Evolutionary conservation across 257 asterid species (phyloP).

Genomic region (Rhazya stricta): DNA sequence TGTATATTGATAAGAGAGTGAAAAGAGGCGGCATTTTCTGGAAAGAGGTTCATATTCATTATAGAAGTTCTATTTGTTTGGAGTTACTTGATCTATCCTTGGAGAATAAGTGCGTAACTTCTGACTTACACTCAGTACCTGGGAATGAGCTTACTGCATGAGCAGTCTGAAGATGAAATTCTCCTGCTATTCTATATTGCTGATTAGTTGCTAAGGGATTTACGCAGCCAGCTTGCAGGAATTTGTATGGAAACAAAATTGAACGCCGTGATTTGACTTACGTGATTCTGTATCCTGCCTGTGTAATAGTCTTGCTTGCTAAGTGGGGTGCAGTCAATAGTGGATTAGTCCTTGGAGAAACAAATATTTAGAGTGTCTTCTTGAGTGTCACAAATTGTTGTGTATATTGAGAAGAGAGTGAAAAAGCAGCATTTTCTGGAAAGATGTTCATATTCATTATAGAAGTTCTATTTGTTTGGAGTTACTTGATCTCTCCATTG

Average conservation of each 20-base stretch:
- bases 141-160: neutral
- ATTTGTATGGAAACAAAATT: neutral
- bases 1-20: neutral
- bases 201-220: neutral
- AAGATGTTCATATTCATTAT: neutral
- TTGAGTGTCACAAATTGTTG: neutral
- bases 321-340: neutral
- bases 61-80: neutral
- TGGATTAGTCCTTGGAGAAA: neutral
- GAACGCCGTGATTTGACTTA: neutral
- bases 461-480: neutral
- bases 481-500: neutral
- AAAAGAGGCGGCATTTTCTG: neutral
- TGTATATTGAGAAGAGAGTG: neutral
- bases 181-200: neutral
- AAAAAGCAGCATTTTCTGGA: neutral
- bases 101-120: neutral
- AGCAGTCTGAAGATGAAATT: neutral
- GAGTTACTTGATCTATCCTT: neutral
- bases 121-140: neutral
- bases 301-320: neutral
- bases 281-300: neutral
- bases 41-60: neutral
- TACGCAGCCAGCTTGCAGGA: neutral
- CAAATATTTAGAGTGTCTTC: neutral